phyloP scores from a whole-genome alignment of 2,329 filamentous ascomycete species.

The Cladosporium velox region DNA sequence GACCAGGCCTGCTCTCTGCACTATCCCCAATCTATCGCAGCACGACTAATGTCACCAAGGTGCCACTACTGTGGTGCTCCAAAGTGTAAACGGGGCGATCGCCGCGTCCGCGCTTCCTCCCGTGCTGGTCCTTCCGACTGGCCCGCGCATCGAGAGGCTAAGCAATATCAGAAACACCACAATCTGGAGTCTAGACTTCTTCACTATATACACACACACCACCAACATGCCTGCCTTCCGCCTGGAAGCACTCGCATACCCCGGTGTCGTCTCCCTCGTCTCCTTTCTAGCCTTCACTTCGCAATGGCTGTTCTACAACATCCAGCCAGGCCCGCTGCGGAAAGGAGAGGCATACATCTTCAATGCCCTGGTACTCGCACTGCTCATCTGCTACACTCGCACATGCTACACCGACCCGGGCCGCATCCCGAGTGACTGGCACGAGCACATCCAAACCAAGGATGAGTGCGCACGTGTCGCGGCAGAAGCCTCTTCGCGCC shows the following conservation, averaged over 20 bases:
- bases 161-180: background rate
- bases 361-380: conserved; percentile 64
- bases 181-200: background rate
- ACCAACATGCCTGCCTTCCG: background rate
- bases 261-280: conserved; percentile 66
- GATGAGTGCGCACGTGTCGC: conserved; percentile 29
- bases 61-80: background rate
- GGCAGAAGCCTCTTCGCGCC: conserved; percentile 33
- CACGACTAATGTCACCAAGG: background rate
- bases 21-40: background rate
- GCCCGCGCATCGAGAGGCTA: background rate
- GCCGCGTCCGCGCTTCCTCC: background rate
- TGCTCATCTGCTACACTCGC: conserved; percentile 71
- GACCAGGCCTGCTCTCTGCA: background rate
- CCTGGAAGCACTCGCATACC: conserved; percentile 35
- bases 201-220: background rate
- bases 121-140: background rate
- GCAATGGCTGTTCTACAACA: conserved; percentile 66
- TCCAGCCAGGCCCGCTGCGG: conserved; percentile 62
- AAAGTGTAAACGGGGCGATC: background rate
- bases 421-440: conserved; percentile 51
- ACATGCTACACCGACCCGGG: conserved; percentile 63
- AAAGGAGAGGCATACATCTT: conserved; percentile 61
- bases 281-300: conserved; percentile 70
- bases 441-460: conserved; percentile 27